Percentiles rank a stretch among this genome's conserved stretches.
phyloP scores from a whole-genome alignment of 2,329 filamentous ascomycete species.

The Mycosphaerella arachidis region DNA sequence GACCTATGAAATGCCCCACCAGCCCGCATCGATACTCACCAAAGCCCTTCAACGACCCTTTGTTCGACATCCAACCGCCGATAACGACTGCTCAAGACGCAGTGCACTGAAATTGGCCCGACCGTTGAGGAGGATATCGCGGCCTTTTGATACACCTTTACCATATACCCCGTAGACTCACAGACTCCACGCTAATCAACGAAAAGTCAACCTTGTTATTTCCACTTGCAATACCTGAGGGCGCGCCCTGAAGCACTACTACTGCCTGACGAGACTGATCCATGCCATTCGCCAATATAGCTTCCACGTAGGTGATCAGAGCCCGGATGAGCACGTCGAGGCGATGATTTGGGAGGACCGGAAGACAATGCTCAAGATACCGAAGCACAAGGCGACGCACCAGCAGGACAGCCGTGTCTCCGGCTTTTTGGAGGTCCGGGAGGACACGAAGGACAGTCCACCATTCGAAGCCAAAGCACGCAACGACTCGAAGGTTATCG shows the following conservation, averaged over 20 bases:
- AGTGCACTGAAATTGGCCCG: background rate
- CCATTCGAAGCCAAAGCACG: background rate
- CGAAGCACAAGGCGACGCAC: background rate
- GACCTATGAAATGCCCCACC: conserved; percentile 2
- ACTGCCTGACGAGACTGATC: background rate
- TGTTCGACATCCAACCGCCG: conserved; percentile 2
- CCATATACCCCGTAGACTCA: background rate
- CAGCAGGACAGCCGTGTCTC: background rate
- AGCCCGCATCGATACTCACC: conserved; percentile 17
- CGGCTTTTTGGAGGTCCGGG: background rate
- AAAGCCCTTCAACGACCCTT: conserved; percentile 5
- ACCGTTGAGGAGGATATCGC: background rate
- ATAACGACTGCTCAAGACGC: background rate
- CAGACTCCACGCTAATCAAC: background rate
- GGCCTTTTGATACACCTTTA: background rate
- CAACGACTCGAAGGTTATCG: background rate
- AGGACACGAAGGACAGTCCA: background rate
- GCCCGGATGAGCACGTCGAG: background rate
- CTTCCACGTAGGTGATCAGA: background rate
- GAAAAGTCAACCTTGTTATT: background rate
- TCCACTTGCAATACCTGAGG: background rate
- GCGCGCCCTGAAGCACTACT: background rate
- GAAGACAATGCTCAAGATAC: background rate
- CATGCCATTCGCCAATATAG: background rate
- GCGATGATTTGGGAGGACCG: background rate